Base-by-base conservation (phyloP, 208 protist genomes). In the Novymonas esmeraldas region DNA sequence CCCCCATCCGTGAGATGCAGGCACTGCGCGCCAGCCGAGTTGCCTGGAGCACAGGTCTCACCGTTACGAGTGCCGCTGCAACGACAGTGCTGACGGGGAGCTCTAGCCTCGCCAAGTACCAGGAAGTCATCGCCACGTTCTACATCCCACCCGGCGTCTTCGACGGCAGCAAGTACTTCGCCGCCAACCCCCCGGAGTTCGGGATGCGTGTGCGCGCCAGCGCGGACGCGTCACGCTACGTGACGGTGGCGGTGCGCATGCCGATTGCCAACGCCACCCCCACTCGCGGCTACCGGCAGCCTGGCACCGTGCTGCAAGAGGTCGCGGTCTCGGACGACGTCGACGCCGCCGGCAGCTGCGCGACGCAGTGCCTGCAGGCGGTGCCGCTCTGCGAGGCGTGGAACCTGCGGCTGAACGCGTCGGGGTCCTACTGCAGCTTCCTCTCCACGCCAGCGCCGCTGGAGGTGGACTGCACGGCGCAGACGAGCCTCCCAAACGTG, bases 121-220 rank as follows among this genome's bases (percentile, higher is more conserved):
- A 74, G 18, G 77, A 82, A 29, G 76, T 78, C 42, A 51, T 78
- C 36, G 77, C 57, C 44, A 74, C 33, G 49, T 75, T 82, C 62
- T 49, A 45, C 20, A 38, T 69, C 44, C 38, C 54, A 34, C 29
- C 46, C 49, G 49, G 24, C 18, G 28, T 51, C 24, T 55, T 72
- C 9, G 71, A 67, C 34, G 55, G 50, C 20, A 51, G 13, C 22
- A 16, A 9, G 42, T 50, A 52, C 26, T 66, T 42, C 41, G 29
- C 46, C 10, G 20, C 29, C 6, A 45, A 41, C 31, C 33, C 38
- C 18, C 56, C 63, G 6, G 49, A 71, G 64, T n/a, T 72, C 18
- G 64, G 58, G 11, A 22, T 64, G 1, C 55, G 33, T 13, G 44
- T 75, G 7, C 62, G 63, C 20, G 56, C 56, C 29, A 65, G 51